Base-by-base conservation (phyloP, 192 early-diverging fungal species). In the Fimicolochytrium jonesii region DNA sequence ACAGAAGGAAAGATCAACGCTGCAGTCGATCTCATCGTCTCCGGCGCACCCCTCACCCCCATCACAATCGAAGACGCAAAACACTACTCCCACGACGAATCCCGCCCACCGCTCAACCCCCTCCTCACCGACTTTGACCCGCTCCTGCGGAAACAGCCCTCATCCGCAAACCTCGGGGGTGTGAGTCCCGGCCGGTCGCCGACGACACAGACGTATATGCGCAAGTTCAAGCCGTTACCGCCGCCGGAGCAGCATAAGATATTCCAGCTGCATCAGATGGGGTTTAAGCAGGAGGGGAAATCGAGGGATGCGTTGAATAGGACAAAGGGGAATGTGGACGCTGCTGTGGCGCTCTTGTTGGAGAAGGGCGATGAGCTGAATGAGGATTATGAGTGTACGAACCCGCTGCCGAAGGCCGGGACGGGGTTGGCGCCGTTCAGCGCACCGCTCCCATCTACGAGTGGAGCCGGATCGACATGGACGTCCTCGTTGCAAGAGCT, bases 261-360 rank as follows among this genome's bases (percentile, higher is more conserved):
- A 17, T 42, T 69, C 20, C 45, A 59, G 37, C 58, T 68, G 0
- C 67, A 58, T 23, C 44, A 29, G 32, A 61, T 74, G 64, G 72
- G 72, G 23, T 74, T 74, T 41, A 52, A 29, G 23, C 39, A 69
- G 25, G 67, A 69, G 39, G 72, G 72, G 0, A 74, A 74, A 33
- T 52, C 58, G 22, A 45, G 72, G 30, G 46, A 74, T 53, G 72
- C 72, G 2, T 53, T 74, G 43, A 35, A 45, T 20, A 25, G 39
- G 13, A 55, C 67, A 1, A 61, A 69, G 23, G 65, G 72, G 63
- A 45, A 69, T 25, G 55, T 69, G 10, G 61, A 69, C 11, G 55
- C 28, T 6, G 72, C 72, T 20, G 67, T 51, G 23, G 41, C 22
- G 4, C 34, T 68, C 15, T 37, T 74, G 34, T 29, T 67, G 23